Evolutionary conservation across 768 basidiomycete species (phyloP).

Genomic region (Kwoniella botswanensis): DNA sequence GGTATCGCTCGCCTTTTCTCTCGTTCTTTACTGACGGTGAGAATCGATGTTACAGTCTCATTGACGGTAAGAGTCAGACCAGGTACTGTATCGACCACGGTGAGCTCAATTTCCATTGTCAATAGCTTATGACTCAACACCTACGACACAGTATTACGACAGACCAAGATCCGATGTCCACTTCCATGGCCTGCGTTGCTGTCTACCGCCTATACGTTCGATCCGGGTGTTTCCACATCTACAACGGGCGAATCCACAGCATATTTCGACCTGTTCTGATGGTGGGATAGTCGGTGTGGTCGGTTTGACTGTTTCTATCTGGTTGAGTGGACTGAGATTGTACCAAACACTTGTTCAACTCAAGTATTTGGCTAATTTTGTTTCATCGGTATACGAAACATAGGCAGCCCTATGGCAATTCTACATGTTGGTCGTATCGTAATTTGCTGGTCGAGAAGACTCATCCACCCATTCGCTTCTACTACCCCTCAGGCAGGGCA

Average conservation of each 20-base stretch:
- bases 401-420: background rate
- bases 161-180: background rate
- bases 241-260: background rate
- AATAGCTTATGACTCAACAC: too few species aligned
- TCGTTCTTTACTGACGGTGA: background rate
- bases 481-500: too few species aligned
- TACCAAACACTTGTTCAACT: background rate
- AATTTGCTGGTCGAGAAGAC: background rate
- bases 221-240: background rate
- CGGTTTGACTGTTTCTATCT: slow-evolving; percentile 9
- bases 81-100: too few species aligned
- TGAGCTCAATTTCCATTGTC: too few species aligned
- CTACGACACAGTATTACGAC: too few species aligned
- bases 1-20: too few species aligned
- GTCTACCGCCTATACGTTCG: background rate
- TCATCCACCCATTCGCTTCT: too few species aligned
- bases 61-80: too few species aligned
- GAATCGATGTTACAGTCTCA: too few species aligned
- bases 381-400: background rate
- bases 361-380: background rate
- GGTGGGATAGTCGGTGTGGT: background rate
- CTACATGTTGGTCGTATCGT: slow-evolving; percentile 7
- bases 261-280: background rate
- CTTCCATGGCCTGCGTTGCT: background rate
- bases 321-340: background rate